Base-by-base conservation (phyloP, 208 protist species). In the Acanthamoeba rhysodes region DNA sequence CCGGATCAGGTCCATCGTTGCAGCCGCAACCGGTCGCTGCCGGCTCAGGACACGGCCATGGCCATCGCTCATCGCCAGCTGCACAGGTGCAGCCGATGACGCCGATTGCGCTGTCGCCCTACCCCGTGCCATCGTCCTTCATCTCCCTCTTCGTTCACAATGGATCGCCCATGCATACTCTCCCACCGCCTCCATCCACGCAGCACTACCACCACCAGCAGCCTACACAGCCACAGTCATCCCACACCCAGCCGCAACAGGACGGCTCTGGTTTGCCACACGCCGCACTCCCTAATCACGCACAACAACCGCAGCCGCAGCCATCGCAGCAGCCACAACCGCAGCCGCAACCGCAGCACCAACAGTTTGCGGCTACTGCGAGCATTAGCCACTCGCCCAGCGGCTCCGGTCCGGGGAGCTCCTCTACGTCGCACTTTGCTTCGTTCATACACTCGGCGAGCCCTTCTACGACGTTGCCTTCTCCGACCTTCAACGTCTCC, bases 71-170 rank as follows among this genome's bases (percentile, higher is more conserved):
- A 8, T 18, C 57, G 6, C 6, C 76, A 22, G 20, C 70, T 68
- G 62, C 62, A 68, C 62, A 68, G 62, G 0, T n/a, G 62, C 68
- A 32, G 68, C 68, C 68, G 34, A 76, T 32, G 32, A 76, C 68
- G 68, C 68, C 68, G n/a, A 76, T 76, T n/a, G 12, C 68, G 68
- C 68, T 76, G 68, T 32, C 68, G n/a, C 68, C 68, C 34, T 76
- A 76, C 34, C 68, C 68, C 68, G 34, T 32, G 29, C 68, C 22
- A 16, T 76, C 68, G 12, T 76, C 68, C 9, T 76, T 76, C 68
- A 76, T 76, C 29, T 76, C 68, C n/a, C 68, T 76, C 68, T 76
- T 76, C 29, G 68, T 76, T 0, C 68, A 76, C 68, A 76, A 76
- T 5, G 34, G 68, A 32, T 76, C 68, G 68, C 34, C 68, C 34